Percentiles rank a stretch among this genome's conserved stretches.
These are phyloP conservation scores for Diaporthe citri DNA, from an alignment of 2,329 filamentous ascomycete species.

Conservation along the genomic window DNA sequence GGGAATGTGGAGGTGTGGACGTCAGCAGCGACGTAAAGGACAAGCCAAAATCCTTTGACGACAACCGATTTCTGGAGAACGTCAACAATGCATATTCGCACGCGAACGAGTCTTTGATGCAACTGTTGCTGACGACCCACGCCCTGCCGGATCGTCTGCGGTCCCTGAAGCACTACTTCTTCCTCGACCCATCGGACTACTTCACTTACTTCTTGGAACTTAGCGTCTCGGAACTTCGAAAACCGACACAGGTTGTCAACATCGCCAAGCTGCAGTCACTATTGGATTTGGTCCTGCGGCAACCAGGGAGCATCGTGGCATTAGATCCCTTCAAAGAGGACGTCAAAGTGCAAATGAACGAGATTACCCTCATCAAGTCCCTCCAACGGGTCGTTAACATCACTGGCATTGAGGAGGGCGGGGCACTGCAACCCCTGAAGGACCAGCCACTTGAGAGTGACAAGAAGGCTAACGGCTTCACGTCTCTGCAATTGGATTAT, in stretches of 20 bases:
- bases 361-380: constrained; percentile 91
- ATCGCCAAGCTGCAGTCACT: constrained; percentile 93
- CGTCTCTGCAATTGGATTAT: constrained; percentile 94
- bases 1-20: constrained; percentile 96
- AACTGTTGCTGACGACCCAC: constrained; percentile 91
- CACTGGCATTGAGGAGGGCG: constrained; percentile 92
- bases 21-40: constrained; percentile 89
- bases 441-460: constrained; percentile 80
- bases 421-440: constrained; percentile 80
- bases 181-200: constrained; percentile 97
- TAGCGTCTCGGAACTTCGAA: constrained; percentile 87
- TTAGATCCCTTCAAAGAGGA: constrained; percentile 98
- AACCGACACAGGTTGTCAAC: constrained; percentile 89
- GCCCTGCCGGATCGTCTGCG: constrained; percentile 87
- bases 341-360: constrained; percentile 97
- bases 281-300: constrained; percentile 95
- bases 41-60: constrained; percentile 93
- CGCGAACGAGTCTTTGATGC: constrained; percentile 93
- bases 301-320: constrained; percentile 93
- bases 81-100: constrained; percentile 95
- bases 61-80: constrained; percentile 92
- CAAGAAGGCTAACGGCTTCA: constrained; percentile 90
- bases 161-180: constrained; percentile 98
- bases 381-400: constrained; percentile 97
- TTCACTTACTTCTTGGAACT: constrained; percentile 98